Evolutionary conservation across 768 basidiomycete genomes (phyloP).

Genomic region (Tulasnella sp.): DNA sequence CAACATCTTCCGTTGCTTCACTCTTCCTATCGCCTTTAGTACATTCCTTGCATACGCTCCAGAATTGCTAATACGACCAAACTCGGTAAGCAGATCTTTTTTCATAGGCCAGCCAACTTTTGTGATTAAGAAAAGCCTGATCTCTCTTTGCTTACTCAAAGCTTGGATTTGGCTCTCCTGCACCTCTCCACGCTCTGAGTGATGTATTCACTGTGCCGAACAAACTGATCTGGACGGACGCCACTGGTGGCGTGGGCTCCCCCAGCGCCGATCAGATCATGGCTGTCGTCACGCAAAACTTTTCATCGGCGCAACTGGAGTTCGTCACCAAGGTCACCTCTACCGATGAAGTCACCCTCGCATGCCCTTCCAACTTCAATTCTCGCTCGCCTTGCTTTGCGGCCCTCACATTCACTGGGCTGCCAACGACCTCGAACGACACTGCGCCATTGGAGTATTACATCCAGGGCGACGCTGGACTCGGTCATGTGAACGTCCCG

Average conservation of each 20-base stretch:
- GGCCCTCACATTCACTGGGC: conserved; percentile 43
- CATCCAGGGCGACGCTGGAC: conserved; percentile 53
- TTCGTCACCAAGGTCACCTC: conserved; percentile 40
- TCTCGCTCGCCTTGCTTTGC: conserved; percentile 58
- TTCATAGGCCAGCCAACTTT: too few species aligned
- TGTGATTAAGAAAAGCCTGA: too few species aligned
- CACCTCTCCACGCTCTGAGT: conserved; percentile 19
- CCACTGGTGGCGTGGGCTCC: conserved; percentile 42
- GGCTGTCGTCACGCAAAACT: conserved; percentile 41
- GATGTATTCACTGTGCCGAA: conserved; percentile 7
- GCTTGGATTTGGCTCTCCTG: conserved; percentile 24
- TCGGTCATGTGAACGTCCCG: conserved; percentile 52
- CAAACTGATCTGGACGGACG: conserved; percentile 47
- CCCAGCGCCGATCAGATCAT: conserved; percentile 54
- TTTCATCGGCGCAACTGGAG: conserved; percentile 36
- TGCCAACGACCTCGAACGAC: conserved; percentile 19
- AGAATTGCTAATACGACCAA: conserved; percentile 15
- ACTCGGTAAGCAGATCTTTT: conserved; percentile 16
- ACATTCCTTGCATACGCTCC: conserved; percentile 23
- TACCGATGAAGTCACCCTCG: conserved; percentile 38
- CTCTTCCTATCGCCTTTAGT: conserved; percentile 24
- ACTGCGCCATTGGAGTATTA: conserved; percentile 56
- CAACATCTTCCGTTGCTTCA: conserved; percentile 23
- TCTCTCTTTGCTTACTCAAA: conserved; percentile 17
- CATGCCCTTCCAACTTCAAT: conserved; percentile 68